Evolutionary conservation across 306 rosid species (phyloP).

Genomic region (Astragalus glycyphyllos): DNA sequence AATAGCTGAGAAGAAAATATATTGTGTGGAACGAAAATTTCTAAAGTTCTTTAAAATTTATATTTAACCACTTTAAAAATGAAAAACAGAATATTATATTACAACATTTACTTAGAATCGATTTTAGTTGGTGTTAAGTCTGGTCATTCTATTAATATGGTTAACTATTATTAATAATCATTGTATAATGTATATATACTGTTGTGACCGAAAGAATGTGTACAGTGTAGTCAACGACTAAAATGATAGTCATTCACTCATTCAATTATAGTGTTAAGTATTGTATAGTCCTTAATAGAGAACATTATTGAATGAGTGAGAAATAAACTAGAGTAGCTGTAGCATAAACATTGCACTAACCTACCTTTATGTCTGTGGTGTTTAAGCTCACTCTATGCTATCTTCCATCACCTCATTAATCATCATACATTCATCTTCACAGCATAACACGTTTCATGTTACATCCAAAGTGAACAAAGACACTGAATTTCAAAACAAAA

Average conservation of each 20-base stretch:
- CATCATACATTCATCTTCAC: slow-evolving; percentile 36
- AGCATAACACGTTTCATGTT: slow-evolving; percentile 46
- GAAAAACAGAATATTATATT: not conserved
- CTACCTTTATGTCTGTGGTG: slow-evolving; percentile 44
- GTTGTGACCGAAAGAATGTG: not conserved
- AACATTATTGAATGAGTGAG: slow-evolving; percentile 41
- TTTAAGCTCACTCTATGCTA: slow-evolving; percentile 40
- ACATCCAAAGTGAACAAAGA: slow-evolving; percentile 42
- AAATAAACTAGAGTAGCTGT: slow-evolving; percentile 26
- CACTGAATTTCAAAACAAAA: slow-evolving; percentile 31
- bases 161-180: no score
- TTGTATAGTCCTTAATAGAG: not conserved
- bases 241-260: not conserved
- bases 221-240: not conserved
- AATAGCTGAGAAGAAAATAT: not conserved
- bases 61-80: no score
- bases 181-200: no score
- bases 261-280: slow-evolving; percentile 10
- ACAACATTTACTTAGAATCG: not conserved
- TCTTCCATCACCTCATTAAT: slow-evolving; percentile 42
- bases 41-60: no score
- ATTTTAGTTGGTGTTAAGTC: not conserved
- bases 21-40: not conserved
- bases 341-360: slow-evolving; percentile 42
- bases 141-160: not conserved